Evolutionary conservation across 345 rosid genomes (phyloP).

Genomic region (Lepidium didymum): DNA sequence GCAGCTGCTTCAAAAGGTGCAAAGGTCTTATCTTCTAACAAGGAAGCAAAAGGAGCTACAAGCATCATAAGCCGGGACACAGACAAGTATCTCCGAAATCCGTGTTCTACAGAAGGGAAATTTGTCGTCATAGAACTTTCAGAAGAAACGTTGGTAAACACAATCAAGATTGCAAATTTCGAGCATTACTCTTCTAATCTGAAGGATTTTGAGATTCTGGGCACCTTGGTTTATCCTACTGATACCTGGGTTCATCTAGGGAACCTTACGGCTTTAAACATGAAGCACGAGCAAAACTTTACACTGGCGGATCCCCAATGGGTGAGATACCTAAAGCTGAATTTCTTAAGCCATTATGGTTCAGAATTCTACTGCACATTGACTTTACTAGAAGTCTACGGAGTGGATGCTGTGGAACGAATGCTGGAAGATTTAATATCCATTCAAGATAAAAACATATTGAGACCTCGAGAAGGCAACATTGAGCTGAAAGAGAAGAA

Average conservation of each 20-base stretch:
- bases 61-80: constrained; percentile 71
- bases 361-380: constrained; percentile 93
- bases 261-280: constrained; percentile 78
- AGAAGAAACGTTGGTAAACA: constrained; percentile 91
- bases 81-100: constrained; percentile 95
- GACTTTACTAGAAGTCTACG: constrained; percentile 74
- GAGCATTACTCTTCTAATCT: constrained; percentile 91
- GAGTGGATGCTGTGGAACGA: constrained; percentile 92
- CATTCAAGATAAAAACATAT: constrained; percentile 37
- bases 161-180: constrained; percentile 77
- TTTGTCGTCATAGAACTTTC: constrained; percentile 82
- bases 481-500: constrained; percentile 34
- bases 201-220: constrained; percentile 75
- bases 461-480: constrained; percentile 13
- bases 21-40: constrained; percentile 72
- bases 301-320: constrained; percentile 66
- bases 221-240: constrained; percentile 84
- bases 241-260: constrained; percentile 76
- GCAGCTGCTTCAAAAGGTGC: constrained; percentile 93
- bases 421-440: constrained; percentile 92
- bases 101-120: constrained; percentile 88
- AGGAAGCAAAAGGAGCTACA: constrained; percentile 92
- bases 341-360: constrained; percentile 69
- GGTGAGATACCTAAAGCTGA: constrained; percentile 80
- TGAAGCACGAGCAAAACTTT: constrained; percentile 65